Percentiles rank a stretch among this genome's conserved stretches.
Conservation (phyloP, 2,329 filamentous ascomycete genomes). For the Cladophialophora yegresii region DNA sequence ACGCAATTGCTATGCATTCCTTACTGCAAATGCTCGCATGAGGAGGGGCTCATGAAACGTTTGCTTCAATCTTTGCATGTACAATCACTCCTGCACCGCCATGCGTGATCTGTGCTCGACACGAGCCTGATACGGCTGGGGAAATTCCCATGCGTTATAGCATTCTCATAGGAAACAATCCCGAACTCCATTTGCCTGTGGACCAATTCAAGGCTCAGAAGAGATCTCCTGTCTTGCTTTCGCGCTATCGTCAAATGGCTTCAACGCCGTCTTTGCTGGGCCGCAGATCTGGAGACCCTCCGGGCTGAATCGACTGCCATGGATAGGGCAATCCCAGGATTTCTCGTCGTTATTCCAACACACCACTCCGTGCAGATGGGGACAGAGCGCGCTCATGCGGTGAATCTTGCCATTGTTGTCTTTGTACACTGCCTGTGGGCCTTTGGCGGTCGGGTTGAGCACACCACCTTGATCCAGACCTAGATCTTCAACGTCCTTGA, state of each 20-base stretch:
- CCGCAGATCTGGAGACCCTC: slow-evolving; percentile 48
- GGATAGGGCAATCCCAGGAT: slow-evolving; percentile 58
- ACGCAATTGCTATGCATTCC: too few species aligned
- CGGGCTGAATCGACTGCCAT: slow-evolving; percentile 49
- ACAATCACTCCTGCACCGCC: too few species aligned
- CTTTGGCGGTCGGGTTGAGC: slow-evolving; percentile 50
- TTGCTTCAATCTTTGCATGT: too few species aligned
- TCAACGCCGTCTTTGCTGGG: slow-evolving; percentile 44
- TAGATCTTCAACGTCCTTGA: slow-evolving; percentile 60
- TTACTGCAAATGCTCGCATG: too few species aligned
- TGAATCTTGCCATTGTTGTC: slow-evolving; percentile 55
- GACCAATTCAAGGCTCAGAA: not conserved
- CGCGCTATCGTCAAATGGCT: slow-evolving; percentile 18
- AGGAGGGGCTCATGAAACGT: too few species aligned
- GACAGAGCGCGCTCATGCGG: slow-evolving; percentile 58
- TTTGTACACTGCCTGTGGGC: slow-evolving; percentile 59
- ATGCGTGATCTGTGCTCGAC: too few species aligned
- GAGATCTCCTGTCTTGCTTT: slow-evolving; percentile 11
- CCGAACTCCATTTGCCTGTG: too few species aligned
- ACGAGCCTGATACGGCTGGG: too few species aligned
- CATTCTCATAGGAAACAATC: too few species aligned
- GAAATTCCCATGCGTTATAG: too few species aligned
- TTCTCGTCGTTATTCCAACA: slow-evolving; percentile 59
- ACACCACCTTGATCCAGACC: slow-evolving; percentile 55
- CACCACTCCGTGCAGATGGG: slow-evolving; percentile 58